Evolutionary conservation across 345 rosid genomes (phyloP).

Genomic region (Gossypium mustelinum): DNA sequence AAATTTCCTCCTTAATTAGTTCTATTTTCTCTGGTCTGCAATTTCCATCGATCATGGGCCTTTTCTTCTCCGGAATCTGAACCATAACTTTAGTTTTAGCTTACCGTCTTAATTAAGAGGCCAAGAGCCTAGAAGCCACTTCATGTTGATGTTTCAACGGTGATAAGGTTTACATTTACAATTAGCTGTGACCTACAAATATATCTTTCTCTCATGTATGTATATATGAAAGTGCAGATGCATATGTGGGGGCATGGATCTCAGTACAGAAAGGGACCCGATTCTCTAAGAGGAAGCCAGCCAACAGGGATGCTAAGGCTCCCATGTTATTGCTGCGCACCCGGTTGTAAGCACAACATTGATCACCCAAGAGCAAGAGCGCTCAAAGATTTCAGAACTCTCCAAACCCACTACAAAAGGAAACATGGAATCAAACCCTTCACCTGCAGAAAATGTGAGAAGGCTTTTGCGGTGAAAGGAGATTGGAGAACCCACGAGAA

Average conservation of each 20-base stretch:
- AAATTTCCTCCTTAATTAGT: background rate
- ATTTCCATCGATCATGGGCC: background rate
- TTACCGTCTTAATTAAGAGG: background rate
- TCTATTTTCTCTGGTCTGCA: background rate
- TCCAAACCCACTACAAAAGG: slow-evolving; percentile 83
- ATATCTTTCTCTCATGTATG: too few species aligned
- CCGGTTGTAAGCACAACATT: slow-evolving; percentile 69
- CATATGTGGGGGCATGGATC: slow-evolving; percentile 98
- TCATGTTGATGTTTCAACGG: background rate
- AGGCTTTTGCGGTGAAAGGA: slow-evolving; percentile 73
- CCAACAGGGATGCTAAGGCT: slow-evolving; percentile 75
- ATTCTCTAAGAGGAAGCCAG: slow-evolving; percentile 66
- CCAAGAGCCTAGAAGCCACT: background rate
- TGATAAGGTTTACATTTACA: background rate
- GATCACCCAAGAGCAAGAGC: slow-evolving; percentile 76
- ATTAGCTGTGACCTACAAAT: too few species aligned
- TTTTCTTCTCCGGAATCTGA: background rate
- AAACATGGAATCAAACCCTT: slow-evolving; percentile 72
- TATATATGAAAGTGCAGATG: slow-evolving; percentile 41
- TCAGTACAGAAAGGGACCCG: slow-evolving; percentile 81
- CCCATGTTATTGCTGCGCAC: slow-evolving; percentile 69
- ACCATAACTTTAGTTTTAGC: background rate
- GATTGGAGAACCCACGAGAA: slow-evolving; percentile 91
- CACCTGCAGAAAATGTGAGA: slow-evolving; percentile 67
- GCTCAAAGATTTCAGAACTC: slow-evolving; percentile 77